Base-by-base conservation (phyloP, 2,329 filamentous ascomycete genomes). In the Simplicillium aogashimaense region DNA sequence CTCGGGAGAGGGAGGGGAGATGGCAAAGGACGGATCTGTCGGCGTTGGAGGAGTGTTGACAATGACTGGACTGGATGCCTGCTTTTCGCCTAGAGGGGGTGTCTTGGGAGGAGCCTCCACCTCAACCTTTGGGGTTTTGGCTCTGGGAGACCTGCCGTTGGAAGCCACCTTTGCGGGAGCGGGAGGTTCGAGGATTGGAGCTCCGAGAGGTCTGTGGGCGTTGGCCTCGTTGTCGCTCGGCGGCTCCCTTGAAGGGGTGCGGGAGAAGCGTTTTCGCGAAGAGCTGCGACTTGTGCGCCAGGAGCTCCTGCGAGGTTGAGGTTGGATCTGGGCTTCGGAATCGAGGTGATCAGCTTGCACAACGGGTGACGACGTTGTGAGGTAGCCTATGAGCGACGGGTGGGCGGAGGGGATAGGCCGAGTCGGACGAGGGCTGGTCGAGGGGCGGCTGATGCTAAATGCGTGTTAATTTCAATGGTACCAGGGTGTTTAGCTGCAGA, bases 21-120 rank as follows among this genome's bases (percentile, higher is more conserved):
- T 47, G 37, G 54, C 48, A 25, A 46, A 46, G 39, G 42, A 47
- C 14, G 58, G 52, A 35, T 79, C 72, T 33, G 70, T 76, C 18
- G 78, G 78, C 2, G 78, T 81, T n/a, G 78, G 78, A 11, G 78
- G 77, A 9, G 78, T 81, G 53, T 76, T 81, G 44, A 81, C 74
- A 47, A 82, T 81, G 39, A 72, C 58, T 5, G 76, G 76, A 14
- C 67, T 63, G 18, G 56, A 45, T 6, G 20, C 20, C 20, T 25
- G 20, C 10, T 59, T 54, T 29, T 72, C 67, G 44, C 56, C 55
- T 25, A 54, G 54, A 3, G 71, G 67, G n/a, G 73, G 72, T 7
- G 72, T 73, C 42, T 58, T 59, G 39, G 72, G 69, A 20, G 63
- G 55, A 13, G 41, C 35, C 16, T 45, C 43, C 5, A 56, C 58